Conservation (phyloP, 2,329 filamentous ascomycete species). For the Ceratocystis cubensis region DNA sequence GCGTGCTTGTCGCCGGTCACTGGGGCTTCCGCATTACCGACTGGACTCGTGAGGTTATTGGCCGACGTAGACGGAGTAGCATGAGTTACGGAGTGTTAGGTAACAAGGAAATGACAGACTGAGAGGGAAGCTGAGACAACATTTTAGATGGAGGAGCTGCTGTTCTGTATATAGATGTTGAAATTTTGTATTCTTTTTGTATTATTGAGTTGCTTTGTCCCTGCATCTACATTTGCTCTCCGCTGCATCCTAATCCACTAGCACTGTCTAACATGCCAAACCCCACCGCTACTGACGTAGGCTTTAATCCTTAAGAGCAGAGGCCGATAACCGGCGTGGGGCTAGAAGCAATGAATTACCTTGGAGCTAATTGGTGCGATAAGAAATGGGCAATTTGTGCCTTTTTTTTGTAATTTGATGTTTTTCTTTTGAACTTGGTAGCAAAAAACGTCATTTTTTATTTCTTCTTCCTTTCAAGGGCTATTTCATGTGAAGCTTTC, state of each 20-base stretch:
- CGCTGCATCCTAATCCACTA: background rate
- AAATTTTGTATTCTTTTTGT: constrained; percentile 2
- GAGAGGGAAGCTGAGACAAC: background rate
- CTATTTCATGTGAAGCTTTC: background rate
- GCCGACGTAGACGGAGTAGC: constrained; percentile 35
- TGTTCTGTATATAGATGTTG: constrained; percentile 4
- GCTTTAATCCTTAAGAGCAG: background rate
- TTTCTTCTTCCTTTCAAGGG: background rate
- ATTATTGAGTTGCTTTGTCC: background rate
- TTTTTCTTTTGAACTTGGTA: too few species aligned
- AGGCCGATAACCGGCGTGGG: constrained; percentile 19
- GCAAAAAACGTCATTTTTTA: background rate
- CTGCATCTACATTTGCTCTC: background rate
- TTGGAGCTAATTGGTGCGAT: constrained; percentile 14
- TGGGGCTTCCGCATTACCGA: constrained; percentile 82
- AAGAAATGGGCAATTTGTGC: background rate
- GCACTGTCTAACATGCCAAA: too few species aligned
- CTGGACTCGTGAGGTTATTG: constrained; percentile 51
- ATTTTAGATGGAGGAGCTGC: background rate
- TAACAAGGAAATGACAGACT: constrained; percentile 30
- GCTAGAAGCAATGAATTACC: constrained; percentile 11
- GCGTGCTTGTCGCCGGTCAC: constrained; percentile 82
- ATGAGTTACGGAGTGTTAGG: constrained; percentile 39
- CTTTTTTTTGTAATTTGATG: background rate
- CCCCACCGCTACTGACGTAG: too few species aligned